Evolutionary conservation across 129 eudicot genomes (phyloP).

Genomic region (Smallanthus sonchifolius): DNA sequence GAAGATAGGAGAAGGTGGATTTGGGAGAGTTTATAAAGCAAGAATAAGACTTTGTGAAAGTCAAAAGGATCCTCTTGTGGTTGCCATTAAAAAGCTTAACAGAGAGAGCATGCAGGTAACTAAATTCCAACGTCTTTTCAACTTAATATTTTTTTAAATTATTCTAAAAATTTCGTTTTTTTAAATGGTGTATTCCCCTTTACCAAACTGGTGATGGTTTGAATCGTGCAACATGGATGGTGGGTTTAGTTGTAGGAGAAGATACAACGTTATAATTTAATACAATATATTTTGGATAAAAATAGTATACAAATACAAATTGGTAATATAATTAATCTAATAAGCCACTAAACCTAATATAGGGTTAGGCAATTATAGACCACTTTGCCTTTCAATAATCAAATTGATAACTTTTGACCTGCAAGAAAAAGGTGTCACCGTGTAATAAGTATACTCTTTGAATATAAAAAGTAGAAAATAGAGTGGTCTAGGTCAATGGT

Average conservation of each 20-base stretch:
- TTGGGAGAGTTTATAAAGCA: constrained; percentile 83
- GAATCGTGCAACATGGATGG: too few relatives aligned
- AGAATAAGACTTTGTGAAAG: constrained; percentile 41
- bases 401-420: constrained; percentile 1
- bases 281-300: background rate
- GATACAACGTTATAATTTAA: background rate
- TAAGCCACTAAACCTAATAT: background rate
- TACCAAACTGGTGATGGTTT: too few relatives aligned
- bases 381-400: background rate
- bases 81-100: constrained; percentile 81
- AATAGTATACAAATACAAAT: background rate
- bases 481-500: background rate
- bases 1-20: constrained; percentile 86
- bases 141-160: background rate
- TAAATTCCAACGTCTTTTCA: background rate
- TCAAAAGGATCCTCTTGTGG: constrained; percentile 40
- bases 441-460: background rate
- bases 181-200: background rate
- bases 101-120: constrained; percentile 73
- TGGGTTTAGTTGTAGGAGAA: background rate
- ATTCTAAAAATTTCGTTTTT: background rate
- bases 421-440: background rate
- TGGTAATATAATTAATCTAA: background rate
- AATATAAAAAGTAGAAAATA: background rate
- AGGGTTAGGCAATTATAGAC: background rate